Base-by-base conservation (phyloP, 352 stramenopile species). In the Pelagophyceae sp. region DNA sequence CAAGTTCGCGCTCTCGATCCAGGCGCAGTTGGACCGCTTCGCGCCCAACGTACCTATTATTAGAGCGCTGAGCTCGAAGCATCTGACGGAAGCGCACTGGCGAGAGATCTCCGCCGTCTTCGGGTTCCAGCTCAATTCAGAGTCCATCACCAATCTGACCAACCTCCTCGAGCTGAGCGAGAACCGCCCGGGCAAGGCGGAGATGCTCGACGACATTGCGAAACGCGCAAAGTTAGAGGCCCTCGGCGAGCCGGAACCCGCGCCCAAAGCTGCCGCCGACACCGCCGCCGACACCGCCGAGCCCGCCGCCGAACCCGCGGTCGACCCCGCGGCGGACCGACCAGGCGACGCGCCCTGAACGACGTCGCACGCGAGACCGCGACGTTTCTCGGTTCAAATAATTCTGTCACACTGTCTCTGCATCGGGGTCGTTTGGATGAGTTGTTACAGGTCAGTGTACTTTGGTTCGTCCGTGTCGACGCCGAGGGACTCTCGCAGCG, bases 101-200 rank as follows among this genome's bases (percentile, higher is more conserved):
- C 3, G 3, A 27, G 27, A 37, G 29, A 71, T 71, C 61, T 71
- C 61, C 61, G 3, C 6, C 1, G 61, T 71, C 61, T 11, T 71
- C 11, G 61, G 61, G n/a, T 71, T 71, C 61, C 29, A 71, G 61
- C 15, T 71, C n/a, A 71, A 1, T 11, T 2, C 61, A 2, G 61
- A 40, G 29, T 32, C 2, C 61, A 37, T 71, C 33, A 71, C 61
- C 5, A 71, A 37, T 31, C 61, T 71, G n/a, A 27, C 61, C 19
- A 71, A 38, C 33, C 11, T 71, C 61, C 61, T 71, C 31, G 29
- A 71, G 33, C 61, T 71, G n/a, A 29, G 3, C 27, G 61, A 71
- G 33, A 65, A 65, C 29, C 58, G 58, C 20, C 58, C 23, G 29
- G 58, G 31, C 58, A 65, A 65, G 58, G 20, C 58, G 29, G 5